Evolutionary conservation across 2,329 filamentous ascomycete species (phyloP).

Genomic region (Bimuria novae-zelandiae): DNA sequence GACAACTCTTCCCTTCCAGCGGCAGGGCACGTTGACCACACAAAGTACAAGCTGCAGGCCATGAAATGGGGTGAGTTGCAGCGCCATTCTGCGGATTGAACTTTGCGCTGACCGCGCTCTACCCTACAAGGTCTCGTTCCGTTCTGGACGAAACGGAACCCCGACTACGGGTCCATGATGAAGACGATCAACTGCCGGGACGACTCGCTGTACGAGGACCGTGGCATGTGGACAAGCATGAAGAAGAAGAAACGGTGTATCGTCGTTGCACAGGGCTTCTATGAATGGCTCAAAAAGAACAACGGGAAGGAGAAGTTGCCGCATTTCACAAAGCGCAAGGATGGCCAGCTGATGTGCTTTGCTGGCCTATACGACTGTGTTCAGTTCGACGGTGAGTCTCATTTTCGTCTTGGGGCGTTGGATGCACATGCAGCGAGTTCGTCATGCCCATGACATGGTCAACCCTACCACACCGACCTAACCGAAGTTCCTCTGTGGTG

Average conservation of each 20-base stretch:
- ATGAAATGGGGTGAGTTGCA: constrained; percentile 80
- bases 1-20: constrained; percentile 19
- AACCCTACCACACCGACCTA: neutral
- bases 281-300: constrained; percentile 88
- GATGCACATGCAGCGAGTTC: neutral
- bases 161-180: constrained; percentile 76
- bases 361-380: constrained; percentile 93
- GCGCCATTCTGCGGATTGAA: neutral
- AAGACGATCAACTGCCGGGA: constrained; percentile 95
- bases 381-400: constrained; percentile 69
- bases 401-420: constrained; percentile 4
- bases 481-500: constrained; percentile 1
- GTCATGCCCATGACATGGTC: neutral
- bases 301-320: constrained; percentile 79
- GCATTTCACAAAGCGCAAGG: constrained; percentile 80
- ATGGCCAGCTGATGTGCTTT: constrained; percentile 83
- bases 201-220: constrained; percentile 75
- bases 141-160: constrained; percentile 87
- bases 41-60: constrained; percentile 79
- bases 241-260: constrained; percentile 88
- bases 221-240: constrained; percentile 91
- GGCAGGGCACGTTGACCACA: constrained; percentile 38
- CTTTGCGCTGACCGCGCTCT: constrained; percentile 17
- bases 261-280: constrained; percentile 89
- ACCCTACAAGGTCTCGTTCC: constrained; percentile 68